Conservation (phyloP, 805 yeast genomes). For the Barnettozyma sp. region DNA sequence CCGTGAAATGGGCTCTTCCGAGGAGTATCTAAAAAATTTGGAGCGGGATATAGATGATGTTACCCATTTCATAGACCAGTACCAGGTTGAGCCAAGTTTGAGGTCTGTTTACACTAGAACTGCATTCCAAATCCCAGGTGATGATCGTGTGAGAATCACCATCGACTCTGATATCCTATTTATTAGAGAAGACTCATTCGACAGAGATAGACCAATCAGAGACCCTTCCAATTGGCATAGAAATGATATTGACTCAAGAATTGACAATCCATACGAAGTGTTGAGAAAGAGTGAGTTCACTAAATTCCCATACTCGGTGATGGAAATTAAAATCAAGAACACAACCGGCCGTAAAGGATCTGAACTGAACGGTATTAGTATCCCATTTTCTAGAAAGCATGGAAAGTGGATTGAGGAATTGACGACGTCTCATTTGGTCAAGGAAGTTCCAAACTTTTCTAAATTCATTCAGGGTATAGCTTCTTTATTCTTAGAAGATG, state of each 20-base stretch:
- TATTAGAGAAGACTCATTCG: conserved; percentile 87
- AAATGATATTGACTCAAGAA: conserved; percentile 75
- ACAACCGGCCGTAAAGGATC: conserved; percentile 33
- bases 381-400: conserved; percentile 42
- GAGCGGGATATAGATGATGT: conserved; percentile 51
- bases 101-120: conserved; percentile 86
- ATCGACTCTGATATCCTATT: conserved; percentile 85
- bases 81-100: conserved; percentile 74
- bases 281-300: conserved; percentile 81
- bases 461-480: conserved; percentile 93
- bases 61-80: conserved; percentile 54
- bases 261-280: conserved; percentile 59
- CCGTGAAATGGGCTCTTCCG: conserved; percentile 52
- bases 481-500: conserved; percentile 81
- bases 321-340: conserved; percentile 74
- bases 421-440: conserved; percentile 74
- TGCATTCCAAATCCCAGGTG: conserved; percentile 98
- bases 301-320: conserved; percentile 78
- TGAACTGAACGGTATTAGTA: conserved; percentile 27
- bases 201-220: conserved; percentile 78
- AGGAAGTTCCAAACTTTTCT: conserved; percentile 90
- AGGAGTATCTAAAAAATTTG: conserved; percentile 43
- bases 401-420: conserved; percentile 82
- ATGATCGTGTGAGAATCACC: conserved; percentile 82
- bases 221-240: conserved; percentile 90